Evolutionary conservation across 169 alveolate species (phyloP).

Genomic region (Eimeria nieschulzi): DNA sequence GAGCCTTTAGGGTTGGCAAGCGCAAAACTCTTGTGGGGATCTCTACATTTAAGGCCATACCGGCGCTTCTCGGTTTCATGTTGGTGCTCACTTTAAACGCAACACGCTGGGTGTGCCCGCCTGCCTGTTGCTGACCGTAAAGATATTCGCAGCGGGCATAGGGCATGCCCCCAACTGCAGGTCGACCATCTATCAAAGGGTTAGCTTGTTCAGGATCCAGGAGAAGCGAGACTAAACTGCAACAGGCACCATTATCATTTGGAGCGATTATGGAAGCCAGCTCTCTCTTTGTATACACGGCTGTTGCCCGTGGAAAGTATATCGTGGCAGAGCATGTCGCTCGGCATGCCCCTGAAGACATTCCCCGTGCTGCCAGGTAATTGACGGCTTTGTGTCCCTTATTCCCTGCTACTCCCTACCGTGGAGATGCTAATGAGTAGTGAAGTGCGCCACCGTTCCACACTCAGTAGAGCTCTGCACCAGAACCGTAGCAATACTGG

Average conservation of each 20-base stretch:
- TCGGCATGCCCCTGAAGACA: background rate
- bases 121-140: background rate
- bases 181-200: background rate
- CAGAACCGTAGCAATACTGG: too few relatives aligned
- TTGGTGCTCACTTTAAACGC: background rate
- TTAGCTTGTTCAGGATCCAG: background rate
- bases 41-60: background rate
- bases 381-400: background rate
- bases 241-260: background rate
- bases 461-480: too few relatives aligned
- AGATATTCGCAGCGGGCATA: background rate
- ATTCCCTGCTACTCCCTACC: background rate
- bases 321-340: slow-evolving; percentile 3
- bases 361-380: slow-evolving; percentile 11
- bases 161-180: background rate
- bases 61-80: background rate
- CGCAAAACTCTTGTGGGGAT: background rate
- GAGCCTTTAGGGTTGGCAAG: background rate
- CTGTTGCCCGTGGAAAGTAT: background rate
- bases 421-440: too few relatives aligned
- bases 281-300: background rate
- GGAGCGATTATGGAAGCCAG: background rate
- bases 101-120: background rate
- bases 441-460: too few relatives aligned
- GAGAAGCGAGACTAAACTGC: background rate